A percentile compares a stretch with the other conserved stretches of the same genome.
phyloP scores from a whole-genome alignment of 805 yeast genomes.

The Kregervanrija delftensis region DNA sequence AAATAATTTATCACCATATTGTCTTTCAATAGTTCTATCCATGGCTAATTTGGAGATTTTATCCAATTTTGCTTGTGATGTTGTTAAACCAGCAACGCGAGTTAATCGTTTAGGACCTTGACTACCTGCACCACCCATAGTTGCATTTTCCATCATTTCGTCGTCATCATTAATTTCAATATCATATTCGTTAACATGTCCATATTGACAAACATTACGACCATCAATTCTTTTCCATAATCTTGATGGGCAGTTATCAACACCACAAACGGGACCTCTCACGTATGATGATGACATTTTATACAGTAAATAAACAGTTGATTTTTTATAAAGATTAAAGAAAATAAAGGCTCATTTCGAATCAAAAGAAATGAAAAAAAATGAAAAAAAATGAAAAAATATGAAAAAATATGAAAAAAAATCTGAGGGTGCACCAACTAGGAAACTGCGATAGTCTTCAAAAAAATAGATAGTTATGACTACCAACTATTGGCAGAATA shows the following conservation, averaged over 20 bases:
- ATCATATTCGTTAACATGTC: constrained; percentile 82
- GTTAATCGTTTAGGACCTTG: constrained; percentile 40
- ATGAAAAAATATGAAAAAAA: no score
- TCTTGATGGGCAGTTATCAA: constrained; percentile 78
- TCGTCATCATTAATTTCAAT: constrained; percentile 77
- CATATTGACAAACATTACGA: constrained; percentile 75
- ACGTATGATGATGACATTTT: constrained; percentile 22
- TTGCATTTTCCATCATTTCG: constrained; percentile 45
- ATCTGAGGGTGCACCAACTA: no score
- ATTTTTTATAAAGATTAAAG: no score
- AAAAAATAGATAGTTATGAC: no score
- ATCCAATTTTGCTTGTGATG: constrained; percentile 8
- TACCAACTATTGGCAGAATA: no score
- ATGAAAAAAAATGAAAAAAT: neutral
- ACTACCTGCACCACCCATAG: constrained; percentile 48
- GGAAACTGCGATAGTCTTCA: no score
- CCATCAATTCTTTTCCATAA: constrained; percentile 74
- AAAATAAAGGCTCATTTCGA: constrained; percentile 6
- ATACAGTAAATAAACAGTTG: no score
- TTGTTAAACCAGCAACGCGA: constrained; percentile 39
- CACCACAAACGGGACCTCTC: constrained; percentile 82
- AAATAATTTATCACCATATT: constrained; percentile 20
- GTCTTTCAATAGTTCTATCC: constrained; percentile 9
- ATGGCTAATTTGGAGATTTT: constrained; percentile 9
- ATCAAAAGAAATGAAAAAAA: neutral